Conservation (phyloP, 768 basidiomycete genomes). For the Clitopilus passeckerianus region DNA sequence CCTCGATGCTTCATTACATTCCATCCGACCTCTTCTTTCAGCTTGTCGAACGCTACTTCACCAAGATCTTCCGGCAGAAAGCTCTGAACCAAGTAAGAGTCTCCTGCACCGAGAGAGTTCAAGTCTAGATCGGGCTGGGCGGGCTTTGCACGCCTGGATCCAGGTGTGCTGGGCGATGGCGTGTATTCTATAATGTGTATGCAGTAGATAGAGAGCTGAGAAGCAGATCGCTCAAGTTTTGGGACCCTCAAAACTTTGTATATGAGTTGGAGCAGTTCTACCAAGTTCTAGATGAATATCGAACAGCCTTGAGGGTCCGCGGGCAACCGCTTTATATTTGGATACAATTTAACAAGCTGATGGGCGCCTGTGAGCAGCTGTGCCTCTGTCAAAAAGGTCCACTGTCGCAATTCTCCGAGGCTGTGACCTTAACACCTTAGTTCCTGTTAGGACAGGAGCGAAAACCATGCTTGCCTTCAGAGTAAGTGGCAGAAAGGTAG, state of each 20-base stretch:
- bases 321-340: background rate
- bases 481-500: too few relatives aligned
- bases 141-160: background rate
- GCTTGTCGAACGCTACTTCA: conserved; percentile 47
- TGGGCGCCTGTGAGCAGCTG: too few relatives aligned
- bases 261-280: background rate
- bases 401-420: too few relatives aligned
- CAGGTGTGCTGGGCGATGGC: background rate
- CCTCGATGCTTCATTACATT: conserved; percentile 72
- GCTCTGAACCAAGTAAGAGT: conserved; percentile 54
- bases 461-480: too few relatives aligned
- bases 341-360: too few relatives aligned
- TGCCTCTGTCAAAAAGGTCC: too few relatives aligned
- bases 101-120: conserved; percentile 53
- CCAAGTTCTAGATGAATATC: background rate
- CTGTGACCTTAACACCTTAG: too few relatives aligned
- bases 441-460: too few relatives aligned
- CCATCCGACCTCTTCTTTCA: conserved; percentile 68
- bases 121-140: background rate
- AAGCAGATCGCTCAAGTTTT: too few relatives aligned
- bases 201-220: too few relatives aligned
- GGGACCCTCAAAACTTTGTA: background rate
- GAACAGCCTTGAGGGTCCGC: background rate
- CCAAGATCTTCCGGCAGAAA: conserved; percentile 55
- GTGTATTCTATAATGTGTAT: background rate